Base-by-base conservation (phyloP, 306 rosid genomes). In the Begonia masoniana region DNA sequence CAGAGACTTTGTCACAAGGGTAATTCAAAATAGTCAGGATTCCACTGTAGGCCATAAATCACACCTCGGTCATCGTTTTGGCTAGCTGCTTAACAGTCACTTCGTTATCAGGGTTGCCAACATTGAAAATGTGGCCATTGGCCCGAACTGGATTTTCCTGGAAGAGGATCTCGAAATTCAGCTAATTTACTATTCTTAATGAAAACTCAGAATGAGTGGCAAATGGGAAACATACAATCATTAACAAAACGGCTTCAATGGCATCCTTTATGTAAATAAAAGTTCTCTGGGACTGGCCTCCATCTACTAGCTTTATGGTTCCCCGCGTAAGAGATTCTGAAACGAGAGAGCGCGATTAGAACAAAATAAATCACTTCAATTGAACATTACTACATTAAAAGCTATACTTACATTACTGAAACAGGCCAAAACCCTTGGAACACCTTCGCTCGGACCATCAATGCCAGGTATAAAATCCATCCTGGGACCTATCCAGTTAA, bases 381-480 rank as follows among this genome's bases (percentile, higher is more conserved):
- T 17, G 19, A 17, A 17, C 1, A 17, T 17, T 17, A 17, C 19
- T 17, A 17, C 19, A 17, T 0, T 17, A 17, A 17, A 17, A 17
- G 19, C 19, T 17, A 17, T 10, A 56, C 81, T 47, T 56, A 86
- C 95, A 59, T 86, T 82, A 58, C 96, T 86, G 49, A 86, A 86
- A 77, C 96, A 86, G 2, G 96, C 96, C 5, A 86, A 77, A 78
- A 86, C 96, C 59, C 93, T 70, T 2, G 96, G 96, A 71, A 86
- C 96, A 55, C 96, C 96, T 70, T 86, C 96, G 68, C 83, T 80
- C 35, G 96, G 96, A 41, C 96, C 96, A 15, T 86, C 93, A 59
- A 86, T 62, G 10, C 96, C 96, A 8, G 96, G 96, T 62, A 86
- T 86, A 74, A 86, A 82, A 73, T 86, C 96, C 95, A 86, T 86